A percentile compares a stretch with the other conserved stretches of the same genome.
phyloP scores from a whole-genome alignment of 192 early-diverging fungal genomes.

The Rhizoclosmatium globosum region DNA sequence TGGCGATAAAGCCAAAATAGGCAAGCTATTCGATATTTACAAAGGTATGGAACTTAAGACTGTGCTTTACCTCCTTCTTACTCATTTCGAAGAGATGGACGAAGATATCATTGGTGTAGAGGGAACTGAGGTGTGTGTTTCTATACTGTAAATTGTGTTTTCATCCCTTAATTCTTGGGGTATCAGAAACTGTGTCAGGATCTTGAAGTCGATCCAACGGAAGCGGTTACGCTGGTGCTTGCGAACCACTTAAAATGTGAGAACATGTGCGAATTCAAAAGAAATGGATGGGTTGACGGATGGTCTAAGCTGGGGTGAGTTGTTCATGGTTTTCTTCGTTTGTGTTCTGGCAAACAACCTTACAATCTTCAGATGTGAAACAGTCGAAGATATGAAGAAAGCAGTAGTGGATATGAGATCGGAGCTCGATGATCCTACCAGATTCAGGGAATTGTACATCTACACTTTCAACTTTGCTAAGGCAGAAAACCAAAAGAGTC shows the following conservation, averaged over 20 bases:
- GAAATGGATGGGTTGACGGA: conserved; percentile 75
- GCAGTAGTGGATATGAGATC: conserved; percentile 57
- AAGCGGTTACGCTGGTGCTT: conserved; percentile 76
- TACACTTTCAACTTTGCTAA: conserved; percentile 82
- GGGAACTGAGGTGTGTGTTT: conserved; percentile 60
- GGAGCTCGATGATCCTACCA: conserved; percentile 62
- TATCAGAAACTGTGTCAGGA: conserved; percentile 64
- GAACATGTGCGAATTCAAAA: conserved; percentile 78
- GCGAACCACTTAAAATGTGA: conserved; percentile 74
- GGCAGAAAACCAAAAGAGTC: conserved; percentile 75
- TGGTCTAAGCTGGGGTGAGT: conserved; percentile 68
- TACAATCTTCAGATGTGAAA: conserved; percentile 57
- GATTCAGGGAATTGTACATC: conserved; percentile 75
- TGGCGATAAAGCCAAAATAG: conserved; percentile 44
- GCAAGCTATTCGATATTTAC: conserved; percentile 74
- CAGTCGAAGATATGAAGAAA: conserved; percentile 68
- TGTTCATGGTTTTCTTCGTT: not conserved
- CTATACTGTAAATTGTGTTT: not conserved
- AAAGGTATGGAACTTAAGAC: conserved; percentile 63
- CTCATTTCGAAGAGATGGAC: conserved; percentile 39
- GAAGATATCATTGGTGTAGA: conserved; percentile 74
- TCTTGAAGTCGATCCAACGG: conserved; percentile 76
- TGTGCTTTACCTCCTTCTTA: not conserved
- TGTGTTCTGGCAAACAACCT: not conserved
- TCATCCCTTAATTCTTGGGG: not conserved